These are phyloP conservation scores for Entonaema liquescens DNA, from an alignment of 495 filamentous ascomycete genomes.

Conservation along the genomic window DNA sequence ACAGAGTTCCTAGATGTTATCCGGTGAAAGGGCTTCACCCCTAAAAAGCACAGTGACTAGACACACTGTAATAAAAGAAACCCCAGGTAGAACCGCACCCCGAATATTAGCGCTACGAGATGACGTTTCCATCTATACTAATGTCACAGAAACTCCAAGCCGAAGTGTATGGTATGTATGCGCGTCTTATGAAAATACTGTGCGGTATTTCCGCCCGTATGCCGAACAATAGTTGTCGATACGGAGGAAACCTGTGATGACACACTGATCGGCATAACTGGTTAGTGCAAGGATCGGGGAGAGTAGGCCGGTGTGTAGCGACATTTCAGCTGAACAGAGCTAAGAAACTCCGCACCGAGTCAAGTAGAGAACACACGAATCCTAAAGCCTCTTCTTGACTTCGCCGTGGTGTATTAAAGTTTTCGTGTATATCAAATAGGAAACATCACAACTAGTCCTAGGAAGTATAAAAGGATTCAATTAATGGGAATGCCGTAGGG, in stretches of 20 bases:
- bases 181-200: background rate
- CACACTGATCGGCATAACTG: background rate
- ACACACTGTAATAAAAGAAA: conserved; percentile 33
- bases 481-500: background rate
- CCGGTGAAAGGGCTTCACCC: conserved; percentile 11
- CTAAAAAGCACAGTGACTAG: conserved; percentile 15
- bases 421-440: background rate
- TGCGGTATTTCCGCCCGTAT: background rate
- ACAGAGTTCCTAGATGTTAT: conserved; percentile 4
- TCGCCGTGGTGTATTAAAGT: background rate
- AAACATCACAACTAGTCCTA: too few relatives aligned
- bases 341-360: conserved; percentile 36
- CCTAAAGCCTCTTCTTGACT: background rate
- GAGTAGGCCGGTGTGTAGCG: background rate
- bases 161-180: conserved; percentile 3
- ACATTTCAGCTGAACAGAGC: background rate
- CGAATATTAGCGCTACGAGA: conserved; percentile 8
- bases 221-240: background rate
- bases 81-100: conserved; percentile 26
- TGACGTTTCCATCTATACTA: background rate
- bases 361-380: background rate
- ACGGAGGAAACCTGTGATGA: conserved; percentile 10
- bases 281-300: background rate
- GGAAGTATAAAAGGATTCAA: background rate
- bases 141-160: conserved; percentile 37